These are phyloP conservation scores for Emergomyces orientalis DNA, from an alignment of 2,329 filamentous ascomycete genomes.

Conservation along the genomic window DNA sequence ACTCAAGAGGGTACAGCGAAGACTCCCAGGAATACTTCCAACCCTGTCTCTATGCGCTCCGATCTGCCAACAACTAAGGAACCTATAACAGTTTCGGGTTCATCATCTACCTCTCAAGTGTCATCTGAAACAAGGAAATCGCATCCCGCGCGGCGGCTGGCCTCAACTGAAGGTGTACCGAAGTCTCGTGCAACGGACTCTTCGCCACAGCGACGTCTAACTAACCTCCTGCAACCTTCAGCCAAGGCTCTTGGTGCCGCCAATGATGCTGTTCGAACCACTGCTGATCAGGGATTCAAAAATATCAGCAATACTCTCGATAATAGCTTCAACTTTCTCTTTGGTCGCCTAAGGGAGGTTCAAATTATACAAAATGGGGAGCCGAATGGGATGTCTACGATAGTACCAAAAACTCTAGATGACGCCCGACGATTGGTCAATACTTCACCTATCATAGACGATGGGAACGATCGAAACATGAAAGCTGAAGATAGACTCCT, in stretches of 20 bases:
- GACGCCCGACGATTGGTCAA: constrained; percentile 84
- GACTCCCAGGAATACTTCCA: constrained; percentile 29
- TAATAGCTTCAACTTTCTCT: constrained; percentile 85
- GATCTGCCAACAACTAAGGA: constrained; percentile 19
- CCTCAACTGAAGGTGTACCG: not conserved
- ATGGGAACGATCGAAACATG: constrained; percentile 37
- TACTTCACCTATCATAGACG: constrained; percentile 38
- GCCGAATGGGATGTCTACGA: constrained; percentile 36
- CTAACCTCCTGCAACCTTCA: constrained; percentile 76
- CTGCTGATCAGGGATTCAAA: constrained; percentile 85
- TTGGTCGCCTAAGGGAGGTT: constrained; percentile 72
- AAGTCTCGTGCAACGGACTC: constrained; percentile 26
- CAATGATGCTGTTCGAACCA: constrained; percentile 74
- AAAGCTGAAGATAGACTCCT: constrained; percentile 57
- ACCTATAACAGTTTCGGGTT: constrained; percentile 11
- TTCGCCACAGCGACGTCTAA: constrained; percentile 64
- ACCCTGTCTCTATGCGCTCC: constrained; percentile 19
- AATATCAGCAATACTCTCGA: constrained; percentile 84
- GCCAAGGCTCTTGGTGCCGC: constrained; percentile 72
- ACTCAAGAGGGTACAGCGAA: constrained; percentile 58
- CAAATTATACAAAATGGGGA: constrained; percentile 42
- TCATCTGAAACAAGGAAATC: constrained; percentile 21
- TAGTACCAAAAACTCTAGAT: constrained; percentile 79
- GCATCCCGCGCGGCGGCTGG: not conserved
- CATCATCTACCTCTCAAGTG: constrained; percentile 17